These are phyloP conservation scores for Coemansia sp. DNA, from an alignment of 192 early-diverging fungal genomes.

Conservation along the genomic window DNA sequence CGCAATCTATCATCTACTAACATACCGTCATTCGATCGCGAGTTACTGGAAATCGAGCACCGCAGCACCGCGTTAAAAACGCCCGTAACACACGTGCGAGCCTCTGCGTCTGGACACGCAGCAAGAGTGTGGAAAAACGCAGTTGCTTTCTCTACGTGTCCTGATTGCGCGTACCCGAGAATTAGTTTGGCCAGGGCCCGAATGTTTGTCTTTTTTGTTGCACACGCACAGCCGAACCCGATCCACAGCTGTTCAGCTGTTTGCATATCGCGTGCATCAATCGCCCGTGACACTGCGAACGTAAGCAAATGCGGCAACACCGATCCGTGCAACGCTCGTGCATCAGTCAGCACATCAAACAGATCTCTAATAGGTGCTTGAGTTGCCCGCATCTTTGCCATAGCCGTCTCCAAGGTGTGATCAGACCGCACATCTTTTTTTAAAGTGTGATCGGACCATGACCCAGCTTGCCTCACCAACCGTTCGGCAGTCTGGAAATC, in stretches of 20 bases:
- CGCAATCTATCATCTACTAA: not conserved
- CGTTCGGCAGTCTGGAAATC: conserved; percentile 13
- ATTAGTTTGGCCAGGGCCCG: conserved; percentile 32
- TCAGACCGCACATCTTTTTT: not conserved
- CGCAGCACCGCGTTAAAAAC: conserved; percentile 28
- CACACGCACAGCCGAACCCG: conserved; percentile 4
- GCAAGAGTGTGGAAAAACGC: conserved; percentile 8
- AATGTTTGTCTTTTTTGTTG: conserved; percentile 3
- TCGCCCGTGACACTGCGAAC: conserved; percentile 7
- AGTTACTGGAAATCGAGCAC: not conserved
- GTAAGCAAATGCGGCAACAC: conserved; percentile 16
- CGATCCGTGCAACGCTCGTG: not conserved
- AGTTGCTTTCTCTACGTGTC: conserved; percentile 9
- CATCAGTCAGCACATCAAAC: not conserved
- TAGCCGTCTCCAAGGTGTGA: not conserved
- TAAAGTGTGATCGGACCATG: not conserved
- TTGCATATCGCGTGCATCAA: conserved; percentile 13
- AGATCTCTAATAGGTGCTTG: not conserved
- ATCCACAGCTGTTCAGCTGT: conserved; percentile 17
- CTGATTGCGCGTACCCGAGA: conserved; percentile 18
- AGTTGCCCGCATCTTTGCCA: not conserved
- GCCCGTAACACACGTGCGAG: not conserved
- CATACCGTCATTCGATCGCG: not conserved
- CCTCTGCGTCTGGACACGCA: conserved; percentile 1
- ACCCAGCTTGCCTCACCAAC: conserved; percentile 18